Conservation (phyloP, 176 grass and related monocot species). For the Alopecurus myosuroides region DNA sequence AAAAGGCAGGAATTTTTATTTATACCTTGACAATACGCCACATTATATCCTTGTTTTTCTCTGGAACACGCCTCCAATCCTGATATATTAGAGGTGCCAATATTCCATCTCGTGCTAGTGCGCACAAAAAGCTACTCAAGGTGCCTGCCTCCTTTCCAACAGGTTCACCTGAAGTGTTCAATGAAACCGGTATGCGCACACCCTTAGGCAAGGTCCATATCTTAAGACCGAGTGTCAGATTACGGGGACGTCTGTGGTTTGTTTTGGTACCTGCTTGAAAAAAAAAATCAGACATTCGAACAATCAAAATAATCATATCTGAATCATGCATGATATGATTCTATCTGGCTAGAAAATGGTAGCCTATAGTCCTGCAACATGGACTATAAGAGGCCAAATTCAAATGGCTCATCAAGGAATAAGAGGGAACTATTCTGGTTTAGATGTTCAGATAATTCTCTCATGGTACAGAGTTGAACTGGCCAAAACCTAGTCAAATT, state of each 20-base stretch:
- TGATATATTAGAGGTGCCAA: slow-evolving; percentile 32
- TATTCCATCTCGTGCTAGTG: slow-evolving; percentile 47
- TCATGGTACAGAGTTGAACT: background rate
- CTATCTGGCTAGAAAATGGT: background rate
- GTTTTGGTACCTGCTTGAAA: slow-evolving; percentile 13
- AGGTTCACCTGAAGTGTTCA: slow-evolving; percentile 38
- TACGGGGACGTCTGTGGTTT: slow-evolving; percentile 15
- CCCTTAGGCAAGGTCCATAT: slow-evolving; percentile 43
- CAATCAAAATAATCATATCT: background rate
- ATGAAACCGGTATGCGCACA: slow-evolving; percentile 26
- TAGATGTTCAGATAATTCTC: background rate
- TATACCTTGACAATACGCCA: slow-evolving; percentile 29
- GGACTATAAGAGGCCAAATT: background rate
- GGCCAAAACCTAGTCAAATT: slow-evolving; percentile 1
- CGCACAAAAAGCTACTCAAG: slow-evolving; percentile 33
- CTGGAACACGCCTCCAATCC: slow-evolving; percentile 36
- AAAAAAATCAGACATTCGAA: background rate
- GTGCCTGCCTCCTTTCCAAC: slow-evolving; percentile 35
- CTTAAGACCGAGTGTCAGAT: slow-evolving; percentile 27
- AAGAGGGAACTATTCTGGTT: background rate
- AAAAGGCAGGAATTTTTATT: background rate
- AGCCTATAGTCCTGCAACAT: background rate
- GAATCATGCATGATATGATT: slow-evolving; percentile 5
- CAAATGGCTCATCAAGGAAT: background rate
- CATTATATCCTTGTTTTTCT: slow-evolving; percentile 46